These are phyloP conservation scores for Chlamydomonas applanata DNA, from an alignment of 139 green algal species.

Conservation along the genomic window DNA sequence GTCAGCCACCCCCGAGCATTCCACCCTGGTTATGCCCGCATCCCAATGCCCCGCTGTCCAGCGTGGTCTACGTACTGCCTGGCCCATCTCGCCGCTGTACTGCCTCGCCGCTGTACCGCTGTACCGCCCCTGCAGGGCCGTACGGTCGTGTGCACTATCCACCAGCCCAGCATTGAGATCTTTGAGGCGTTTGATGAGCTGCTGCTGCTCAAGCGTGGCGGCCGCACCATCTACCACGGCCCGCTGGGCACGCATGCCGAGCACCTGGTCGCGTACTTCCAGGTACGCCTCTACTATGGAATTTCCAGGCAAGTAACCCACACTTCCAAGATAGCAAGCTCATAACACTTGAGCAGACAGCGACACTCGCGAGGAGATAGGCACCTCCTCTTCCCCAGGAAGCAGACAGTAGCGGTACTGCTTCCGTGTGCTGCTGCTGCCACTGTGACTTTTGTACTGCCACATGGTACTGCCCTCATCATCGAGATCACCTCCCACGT, in stretches of 20 bases:
- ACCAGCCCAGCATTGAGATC: conserved; percentile 59
- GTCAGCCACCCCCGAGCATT: too few species aligned
- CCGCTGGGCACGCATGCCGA: conserved; percentile 55
- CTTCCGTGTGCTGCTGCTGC: not conserved
- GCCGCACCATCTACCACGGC: conserved; percentile 75
- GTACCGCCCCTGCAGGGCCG: conserved; percentile 54
- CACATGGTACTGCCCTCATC: not conserved
- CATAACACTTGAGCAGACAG: not conserved
- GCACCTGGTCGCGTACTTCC: conserved; percentile 63
- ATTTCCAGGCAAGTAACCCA: too few species aligned
- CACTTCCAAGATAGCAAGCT: not conserved
- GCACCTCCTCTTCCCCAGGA: too few species aligned
- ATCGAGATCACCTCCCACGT: not conserved
- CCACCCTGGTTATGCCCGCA: too few species aligned
- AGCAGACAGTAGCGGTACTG: not conserved
- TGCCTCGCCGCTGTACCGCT: too few species aligned
- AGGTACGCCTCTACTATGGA: conserved; percentile 5
- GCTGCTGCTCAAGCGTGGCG: conserved; percentile 71
- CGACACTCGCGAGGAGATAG: too few species aligned
- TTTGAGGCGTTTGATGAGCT: conserved; percentile 63
- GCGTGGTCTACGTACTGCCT: too few species aligned
- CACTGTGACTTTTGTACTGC: too few species aligned
- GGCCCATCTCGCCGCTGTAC: too few species aligned
- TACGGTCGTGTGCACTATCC: conserved; percentile 91
- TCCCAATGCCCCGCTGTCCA: too few species aligned